phyloP scores from a whole-genome alignment of 345 rosid species.

The Geranium rotundifolium region DNA sequence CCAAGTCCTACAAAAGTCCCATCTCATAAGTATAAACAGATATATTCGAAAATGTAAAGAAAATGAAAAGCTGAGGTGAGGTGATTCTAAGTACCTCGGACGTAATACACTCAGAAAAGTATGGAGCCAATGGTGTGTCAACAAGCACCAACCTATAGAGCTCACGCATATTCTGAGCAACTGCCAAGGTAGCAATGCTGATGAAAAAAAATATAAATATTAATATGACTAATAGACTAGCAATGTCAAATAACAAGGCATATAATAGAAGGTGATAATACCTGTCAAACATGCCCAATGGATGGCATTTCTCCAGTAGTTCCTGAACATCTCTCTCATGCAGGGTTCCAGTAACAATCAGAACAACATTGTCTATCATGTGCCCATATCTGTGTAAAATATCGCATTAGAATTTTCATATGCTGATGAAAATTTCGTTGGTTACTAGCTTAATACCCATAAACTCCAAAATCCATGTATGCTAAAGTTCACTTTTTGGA shows the following conservation, averaged over 20 bases:
- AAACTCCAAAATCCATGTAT: not conserved
- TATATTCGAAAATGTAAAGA: not conserved
- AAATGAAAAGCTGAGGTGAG: not conserved
- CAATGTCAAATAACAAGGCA: not conserved
- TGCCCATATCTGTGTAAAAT: constrained; percentile 70
- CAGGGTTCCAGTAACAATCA: constrained; percentile 96
- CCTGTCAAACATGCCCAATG: constrained; percentile 99
- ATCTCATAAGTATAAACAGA: not conserved
- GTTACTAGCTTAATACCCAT: not conserved
- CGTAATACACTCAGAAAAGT: constrained; percentile 93
- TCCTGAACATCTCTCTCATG: constrained; percentile 99
- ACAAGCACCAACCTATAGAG: constrained; percentile 96
- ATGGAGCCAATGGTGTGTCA: constrained; percentile 97
- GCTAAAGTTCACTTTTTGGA: not conserved
- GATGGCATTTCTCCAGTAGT: constrained; percentile 92
- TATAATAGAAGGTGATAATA: constrained; percentile 10
- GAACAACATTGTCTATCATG: constrained; percentile 98
- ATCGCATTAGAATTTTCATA: not conserved
- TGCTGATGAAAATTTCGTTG: not conserved
- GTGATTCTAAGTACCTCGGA: constrained; percentile 53
- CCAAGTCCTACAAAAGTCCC: constrained; percentile 50
- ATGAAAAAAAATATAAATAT: too few relatives aligned
- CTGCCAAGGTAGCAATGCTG: constrained; percentile 91
- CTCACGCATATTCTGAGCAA: constrained; percentile 98
- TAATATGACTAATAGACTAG: not conserved